Evolutionary conservation across 495 filamentous ascomycete genomes (phyloP).

Genomic region (Penicillium lividum): DNA sequence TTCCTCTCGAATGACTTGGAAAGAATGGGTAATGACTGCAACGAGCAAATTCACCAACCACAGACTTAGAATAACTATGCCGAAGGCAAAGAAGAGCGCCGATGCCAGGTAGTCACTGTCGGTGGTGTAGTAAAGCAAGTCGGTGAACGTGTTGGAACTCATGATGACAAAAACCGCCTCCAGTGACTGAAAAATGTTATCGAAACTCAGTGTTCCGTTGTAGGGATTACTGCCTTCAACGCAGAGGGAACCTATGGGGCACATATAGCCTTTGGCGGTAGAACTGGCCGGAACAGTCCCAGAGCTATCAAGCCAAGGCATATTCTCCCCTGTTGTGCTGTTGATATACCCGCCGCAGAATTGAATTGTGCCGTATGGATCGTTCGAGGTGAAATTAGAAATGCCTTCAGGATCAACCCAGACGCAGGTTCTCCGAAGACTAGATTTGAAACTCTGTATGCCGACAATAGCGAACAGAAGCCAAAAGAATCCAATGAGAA

Average conservation of each 20-base stretch:
- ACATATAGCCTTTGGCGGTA: constrained; percentile 84
- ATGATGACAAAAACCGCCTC: constrained; percentile 99
- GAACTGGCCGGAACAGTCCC: constrained; percentile 39
- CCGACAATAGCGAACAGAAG: constrained; percentile 96
- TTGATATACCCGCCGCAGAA: constrained; percentile 86
- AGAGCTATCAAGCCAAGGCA: constrained; percentile 65
- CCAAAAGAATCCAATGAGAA: constrained; percentile 98
- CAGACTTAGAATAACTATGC: constrained; percentile 89
- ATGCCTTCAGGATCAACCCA: constrained; percentile 65
- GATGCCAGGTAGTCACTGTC: constrained; percentile 87
- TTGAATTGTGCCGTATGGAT: constrained; percentile 58
- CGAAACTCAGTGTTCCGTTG: constrained; percentile 87
- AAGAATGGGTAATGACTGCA: constrained; percentile 97
- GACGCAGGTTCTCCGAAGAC: constrained; percentile 81
- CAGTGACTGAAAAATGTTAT: constrained; percentile 87
- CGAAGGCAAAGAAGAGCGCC: constrained; percentile 81
- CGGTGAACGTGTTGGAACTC: constrained; percentile 95
- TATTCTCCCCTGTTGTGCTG: constrained; percentile 51
- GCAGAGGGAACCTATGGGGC: constrained; percentile 79
- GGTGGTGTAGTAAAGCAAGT: constrained; percentile 88
- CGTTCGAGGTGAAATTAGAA: constrained; percentile 42
- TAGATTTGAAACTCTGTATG: constrained; percentile 97
- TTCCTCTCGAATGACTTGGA: constrained; percentile 97
- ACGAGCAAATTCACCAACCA: constrained; percentile 98
- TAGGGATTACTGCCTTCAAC: constrained; percentile 78